A percentile compares a stretch with the other conserved stretches of the same genome.
These are phyloP conservation scores for Singerocomus inundabilis DNA, from an alignment of 1,284 basidiomycete genomes.

Conservation along the genomic window DNA sequence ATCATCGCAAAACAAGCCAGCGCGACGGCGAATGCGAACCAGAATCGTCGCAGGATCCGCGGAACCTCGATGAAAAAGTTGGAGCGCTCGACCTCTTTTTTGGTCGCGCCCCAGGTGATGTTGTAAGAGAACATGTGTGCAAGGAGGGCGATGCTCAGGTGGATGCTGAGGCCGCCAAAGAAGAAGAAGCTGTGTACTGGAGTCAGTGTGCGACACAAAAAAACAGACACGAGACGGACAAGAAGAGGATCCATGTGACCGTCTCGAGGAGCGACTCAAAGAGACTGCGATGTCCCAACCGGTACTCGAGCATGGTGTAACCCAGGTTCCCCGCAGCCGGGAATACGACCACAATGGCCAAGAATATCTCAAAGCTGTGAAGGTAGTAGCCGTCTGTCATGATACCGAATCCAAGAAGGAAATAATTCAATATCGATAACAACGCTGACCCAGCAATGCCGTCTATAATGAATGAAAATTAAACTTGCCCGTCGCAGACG, in stretches of 20 bases:
- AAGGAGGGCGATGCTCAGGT: conserved; percentile 71
- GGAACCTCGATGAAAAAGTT: conserved; percentile 91
- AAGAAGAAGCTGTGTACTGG: conserved; percentile 68
- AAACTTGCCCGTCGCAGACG: neutral
- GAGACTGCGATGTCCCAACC: conserved; percentile 62
- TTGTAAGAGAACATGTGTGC: conserved; percentile 82
- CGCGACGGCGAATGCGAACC: conserved; percentile 52
- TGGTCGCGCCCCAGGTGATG: conserved; percentile 79
- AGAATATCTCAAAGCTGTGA: conserved; percentile 73
- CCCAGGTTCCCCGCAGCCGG: conserved; percentile 69
- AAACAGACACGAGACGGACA: conserved; percentile 56
- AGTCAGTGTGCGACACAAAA: neutral
- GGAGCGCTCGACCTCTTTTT: conserved; percentile 76
- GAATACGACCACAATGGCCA: conserved; percentile 77
- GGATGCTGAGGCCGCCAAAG: conserved; percentile 77
- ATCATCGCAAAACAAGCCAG: conserved; percentile 51
- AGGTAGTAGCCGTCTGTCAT: conserved; percentile 69
- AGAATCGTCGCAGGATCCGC: conserved; percentile 61
- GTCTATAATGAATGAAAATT: conserved; percentile 41
- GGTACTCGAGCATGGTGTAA: conserved; percentile 73
- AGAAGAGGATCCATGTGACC: conserved; percentile 75
- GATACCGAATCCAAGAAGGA: conserved; percentile 66
- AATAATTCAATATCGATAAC: conserved; percentile 70
- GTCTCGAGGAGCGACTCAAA: conserved; percentile 60
- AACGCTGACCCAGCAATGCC: conserved; percentile 70